Base-by-base conservation (phyloP, 2,329 filamentous ascomycete species). In the Fusarium sp. region DNA sequence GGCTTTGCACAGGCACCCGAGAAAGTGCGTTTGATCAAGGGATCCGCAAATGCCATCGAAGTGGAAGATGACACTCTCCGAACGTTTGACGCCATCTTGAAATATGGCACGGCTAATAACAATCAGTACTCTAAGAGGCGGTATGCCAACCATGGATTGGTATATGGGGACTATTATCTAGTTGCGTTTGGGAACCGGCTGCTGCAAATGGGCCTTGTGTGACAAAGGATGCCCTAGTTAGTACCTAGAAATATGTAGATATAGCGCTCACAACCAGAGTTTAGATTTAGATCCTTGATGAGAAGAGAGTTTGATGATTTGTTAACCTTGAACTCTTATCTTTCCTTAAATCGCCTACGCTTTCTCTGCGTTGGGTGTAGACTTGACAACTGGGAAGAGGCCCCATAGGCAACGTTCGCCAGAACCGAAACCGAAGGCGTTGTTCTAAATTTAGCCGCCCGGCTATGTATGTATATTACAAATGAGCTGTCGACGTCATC, bases 131-230 rank as follows among this genome's bases (percentile, higher is more conserved):
- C 80, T 1, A 73, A 71, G 7, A 76, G 75, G 61, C 62, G 79
- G 11, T 82, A 81, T 60, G 65, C 74, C 48, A 78, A 84, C 20
- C 82, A 84, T 70, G 86, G 86, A 0, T 69, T 88, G 18, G 86
- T 88, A 9, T 88, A 88, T 77, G 86, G 84, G 0, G 86, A 88
- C 65, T 88, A 88, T 66, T 88, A 84, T 69, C 77, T 88, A 20
- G 73, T 88, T 2, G 84, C 86, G 66, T 73, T 86, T 78, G 85
- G 85, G 4, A 88, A 88, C 61, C 82, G 84, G 56, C 71, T 88
- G n/a, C 65, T 88, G 45, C 73, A 79, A 39, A 81, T 84, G 80
- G 80, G 81, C 6, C 24, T 52, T n/a, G 27, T n/a, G 48, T 52
- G 48, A 52, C 4, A 52, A 16, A 29, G 48, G 27, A 50, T 52